Base-by-base conservation (phyloP, 371 early-diverging fungal species). In the Mucor ambiguus region DNA sequence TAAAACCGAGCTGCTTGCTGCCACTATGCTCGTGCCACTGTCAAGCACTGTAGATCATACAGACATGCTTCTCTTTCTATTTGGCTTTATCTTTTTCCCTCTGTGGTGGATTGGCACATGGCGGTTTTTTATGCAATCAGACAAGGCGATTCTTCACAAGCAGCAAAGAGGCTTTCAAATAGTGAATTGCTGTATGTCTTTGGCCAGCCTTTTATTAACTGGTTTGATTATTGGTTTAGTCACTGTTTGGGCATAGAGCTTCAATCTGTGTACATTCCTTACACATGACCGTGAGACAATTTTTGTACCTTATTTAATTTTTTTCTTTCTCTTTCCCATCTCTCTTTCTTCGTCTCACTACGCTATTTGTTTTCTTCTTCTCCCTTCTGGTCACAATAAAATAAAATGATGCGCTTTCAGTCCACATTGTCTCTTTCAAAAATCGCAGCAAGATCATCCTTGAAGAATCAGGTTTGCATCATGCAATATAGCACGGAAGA, bases 81-180 rank as follows among this genome's bases (percentile, higher is more conserved):
- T 73, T 63, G 73, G 73, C 20, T 73, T 73, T 57, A 20, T 73
- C 35, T 24, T 73, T 41, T 69, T 73, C 35, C 73, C 73, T 38
- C 38, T 69, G 24, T 73, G 73, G 73, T 73, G 73, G 73, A 26
- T 46, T 49, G 69, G 73, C 5, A 61, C 68, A 12, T 67, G 62
- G 58, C 44, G 56, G 29, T 67, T 57, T 44, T 44, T 67, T 43
- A 66, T 30, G 20, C 46, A 63, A 22, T n/a, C 32, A 29, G 37
- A 63, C 18, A 52, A 35, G 20, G 20, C 2, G 10, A 12, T 24
- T 24, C n/a, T 49, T 4, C 29, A 32, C 20, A 60, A 64, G n/a
- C 29, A 30, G 32, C 55, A 60, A n/a, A n/a, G 48, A 20, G 22
- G 10, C 14, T 71, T 67, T 52, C 71, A 67, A 28, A 41, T 64